Percentiles rank a stretch among this genome's conserved stretches.
Evolutionary conservation across 139 green algal species (phyloP).

Genomic region (Zygnema circumcarinatum): DNA sequence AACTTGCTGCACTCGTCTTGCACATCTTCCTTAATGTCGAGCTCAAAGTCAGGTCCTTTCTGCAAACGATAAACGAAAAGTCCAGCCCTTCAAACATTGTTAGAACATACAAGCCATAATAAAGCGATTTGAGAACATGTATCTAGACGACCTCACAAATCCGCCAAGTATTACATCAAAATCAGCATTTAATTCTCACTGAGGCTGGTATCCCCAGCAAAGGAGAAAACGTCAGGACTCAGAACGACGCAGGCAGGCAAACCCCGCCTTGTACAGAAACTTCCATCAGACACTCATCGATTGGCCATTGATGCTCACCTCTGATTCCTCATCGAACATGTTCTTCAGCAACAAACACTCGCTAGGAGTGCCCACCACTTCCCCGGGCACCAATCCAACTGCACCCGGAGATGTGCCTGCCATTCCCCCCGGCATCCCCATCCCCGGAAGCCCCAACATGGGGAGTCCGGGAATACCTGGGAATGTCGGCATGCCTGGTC

Average conservation of each 20-base stretch:
- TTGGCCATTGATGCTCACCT: no score
- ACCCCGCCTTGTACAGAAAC: no score
- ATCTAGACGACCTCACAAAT: no score
- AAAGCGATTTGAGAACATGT: no score
- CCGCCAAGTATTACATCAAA: no score
- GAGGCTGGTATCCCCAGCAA: no score
- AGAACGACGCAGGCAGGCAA: no score
- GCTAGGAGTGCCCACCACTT: conserved; percentile 32
- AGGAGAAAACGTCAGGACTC: no score
- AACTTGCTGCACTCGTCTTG: conserved; percentile 88
- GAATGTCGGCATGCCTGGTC: neutral
- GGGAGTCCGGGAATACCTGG: conserved; percentile 13
- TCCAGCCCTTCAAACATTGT: no score
- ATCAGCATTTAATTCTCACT: no score
- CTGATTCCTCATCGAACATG: conserved; percentile 51
- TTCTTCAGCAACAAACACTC: conserved; percentile 58
- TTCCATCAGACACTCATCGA: no score
- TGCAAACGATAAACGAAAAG: conserved; percentile 55
- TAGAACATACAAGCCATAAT: conserved; percentile 24
- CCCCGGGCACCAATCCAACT: conserved; percentile 11
- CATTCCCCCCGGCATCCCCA: conserved; percentile 16
- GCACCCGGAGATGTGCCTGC: neutral
- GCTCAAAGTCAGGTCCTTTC: conserved; percentile 80
- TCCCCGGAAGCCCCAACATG: conserved; percentile 8
- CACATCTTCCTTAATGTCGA: conserved; percentile 90